phyloP scores from a whole-genome alignment of 192 early-diverging fungal genomes.

The Coemansia sp. region DNA sequence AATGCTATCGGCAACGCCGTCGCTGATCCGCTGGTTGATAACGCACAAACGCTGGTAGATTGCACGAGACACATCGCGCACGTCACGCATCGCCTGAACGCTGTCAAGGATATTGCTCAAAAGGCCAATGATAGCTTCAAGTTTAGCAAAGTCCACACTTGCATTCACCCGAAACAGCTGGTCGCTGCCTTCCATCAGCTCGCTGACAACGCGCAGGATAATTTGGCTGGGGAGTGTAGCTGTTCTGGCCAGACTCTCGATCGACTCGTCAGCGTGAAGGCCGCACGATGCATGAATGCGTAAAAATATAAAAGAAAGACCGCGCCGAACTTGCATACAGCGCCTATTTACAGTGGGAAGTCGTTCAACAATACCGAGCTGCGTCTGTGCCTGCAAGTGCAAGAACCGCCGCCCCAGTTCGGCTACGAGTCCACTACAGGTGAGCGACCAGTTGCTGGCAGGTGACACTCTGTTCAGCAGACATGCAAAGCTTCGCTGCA shows the following conservation, averaged over 20 bases:
- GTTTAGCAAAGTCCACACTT: slow-evolving; percentile 12
- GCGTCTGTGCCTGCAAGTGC: slow-evolving; percentile 3
- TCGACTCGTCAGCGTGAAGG: neutral
- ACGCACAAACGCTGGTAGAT: slow-evolving; percentile 19
- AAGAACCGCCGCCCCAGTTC: slow-evolving; percentile 2
- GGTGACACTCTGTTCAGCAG: slow-evolving; percentile 14
- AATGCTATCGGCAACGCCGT: slow-evolving; percentile 25
- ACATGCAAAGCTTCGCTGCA: slow-evolving; percentile 17
- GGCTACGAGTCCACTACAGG: slow-evolving; percentile 18
- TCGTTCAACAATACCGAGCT: slow-evolving; percentile 13
- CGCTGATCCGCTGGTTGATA: slow-evolving; percentile 29
- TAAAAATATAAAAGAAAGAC: slow-evolving; percentile 25
- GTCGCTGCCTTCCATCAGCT: slow-evolving; percentile 19
- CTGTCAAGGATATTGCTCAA: slow-evolving; percentile 32
- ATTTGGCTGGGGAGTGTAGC: slow-evolving; percentile 23
- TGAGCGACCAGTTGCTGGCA: slow-evolving; percentile 24
- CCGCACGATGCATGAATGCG: slow-evolving; percentile 2
- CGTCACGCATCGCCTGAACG: slow-evolving; percentile 20
- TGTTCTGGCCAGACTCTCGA: slow-evolving; percentile 3
- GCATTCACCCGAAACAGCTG: slow-evolving; percentile 12
- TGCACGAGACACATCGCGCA: slow-evolving; percentile 1
- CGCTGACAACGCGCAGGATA: slow-evolving; percentile 31
- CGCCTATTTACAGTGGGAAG: slow-evolving; percentile 19
- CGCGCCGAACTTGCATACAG: slow-evolving; percentile 32
- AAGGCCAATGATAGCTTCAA: slow-evolving; percentile 26